Evolutionary conservation across 148 eudicot genomes (phyloP), one percentile per base, ranked within the genome.

Genomic region (Vaccinium vitisidaea): DNA sequence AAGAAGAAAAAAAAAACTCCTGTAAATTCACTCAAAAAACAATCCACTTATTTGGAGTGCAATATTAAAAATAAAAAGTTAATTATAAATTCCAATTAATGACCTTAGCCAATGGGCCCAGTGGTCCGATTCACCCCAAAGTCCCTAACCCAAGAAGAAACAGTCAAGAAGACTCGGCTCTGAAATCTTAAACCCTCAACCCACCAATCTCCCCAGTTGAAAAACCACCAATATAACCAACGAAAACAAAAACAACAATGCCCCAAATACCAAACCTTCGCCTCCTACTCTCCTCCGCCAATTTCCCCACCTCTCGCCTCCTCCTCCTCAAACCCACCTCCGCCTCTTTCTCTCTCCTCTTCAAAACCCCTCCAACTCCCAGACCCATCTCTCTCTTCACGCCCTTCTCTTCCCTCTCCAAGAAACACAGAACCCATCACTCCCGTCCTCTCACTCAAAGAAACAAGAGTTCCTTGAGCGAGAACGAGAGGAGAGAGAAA

Each of bases 231-330:
- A 69, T 69, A 69, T 27, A 30, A 30, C 74, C 30, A 23, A 50
- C 10, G 0, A 23, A 65, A n/a, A n/a, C n/a, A n/a, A n/a, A n/a
- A n/a, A n/a, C n/a, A n/a, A 82, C 61, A 86, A 92, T 91, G 93
- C 92, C 91, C 82, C 94, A 91, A 88, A 77, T 88, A 6, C 76
- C 93, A 84, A 89, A 82, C 82, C 89, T 87, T 46, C 89, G 90
- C 82, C 88, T 88, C 84, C 86, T 88, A 13, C 84, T 86, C 65
- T 27, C 89, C 52, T 76, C 88, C 78, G 83, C 87, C 80, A 50
- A 56, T 77, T 55, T 52, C 84, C 86, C 86, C 74, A 36, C 76
- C 74, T 32, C 84, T 67, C 69, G 77, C 36, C 83, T 73, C 36
- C 14, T 55, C 53, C 14, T 55, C 15, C 63, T 12, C n/a, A 25